Base-by-base conservation (phyloP, 768 basidiomycete species). In the Amanita inopinata region DNA sequence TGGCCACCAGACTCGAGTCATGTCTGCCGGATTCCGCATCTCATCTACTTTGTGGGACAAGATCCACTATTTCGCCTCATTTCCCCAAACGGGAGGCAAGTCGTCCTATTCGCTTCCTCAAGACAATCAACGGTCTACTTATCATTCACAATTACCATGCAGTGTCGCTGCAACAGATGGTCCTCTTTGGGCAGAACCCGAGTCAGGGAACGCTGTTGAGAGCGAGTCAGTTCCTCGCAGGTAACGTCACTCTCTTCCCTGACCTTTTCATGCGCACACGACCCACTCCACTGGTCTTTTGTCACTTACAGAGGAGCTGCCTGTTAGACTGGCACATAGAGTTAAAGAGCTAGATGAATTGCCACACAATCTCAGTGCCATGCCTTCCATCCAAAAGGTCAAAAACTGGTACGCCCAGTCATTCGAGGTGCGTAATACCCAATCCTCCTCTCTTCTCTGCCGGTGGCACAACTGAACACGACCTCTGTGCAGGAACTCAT, bases 341-440 rank as follows among this genome's bases (percentile, higher is more conserved):
- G 93, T 94, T 15, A 91, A 91, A 59, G 96, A 99, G 62, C 76
- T 99, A 20, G 91, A 97, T 51, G 80, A 87, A 51, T 73, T 99
- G 3, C 96, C 96, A 0, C 87, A 97, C 62, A 84, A 88, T 43
- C 71, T 99, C 38, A 82, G 80, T 53, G 75, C 76, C 34, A 96
- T 96, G 94, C 79, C 83, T 0, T 86, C 84, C 28, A 97, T 99
- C 50, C 77, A 80, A 45, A 92, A 87, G 57, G 88, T 99, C 46
- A 93, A 92, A 67, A 83, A 94, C 55, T 99, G 96, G 96, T 99
- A 99, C 61, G 94, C 94, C 0, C 90, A 98, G 67, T 90, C 87
- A 11, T 98, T 99, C 60, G 88, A 98, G 75, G 94, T 93, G 40
- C 39, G 80, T 65, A n/a, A n/a, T n/a, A n/a, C 23, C 41, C 20